Base-by-base conservation (phyloP, 495 filamentous ascomycete genomes). In the Patellaria atrata region DNA sequence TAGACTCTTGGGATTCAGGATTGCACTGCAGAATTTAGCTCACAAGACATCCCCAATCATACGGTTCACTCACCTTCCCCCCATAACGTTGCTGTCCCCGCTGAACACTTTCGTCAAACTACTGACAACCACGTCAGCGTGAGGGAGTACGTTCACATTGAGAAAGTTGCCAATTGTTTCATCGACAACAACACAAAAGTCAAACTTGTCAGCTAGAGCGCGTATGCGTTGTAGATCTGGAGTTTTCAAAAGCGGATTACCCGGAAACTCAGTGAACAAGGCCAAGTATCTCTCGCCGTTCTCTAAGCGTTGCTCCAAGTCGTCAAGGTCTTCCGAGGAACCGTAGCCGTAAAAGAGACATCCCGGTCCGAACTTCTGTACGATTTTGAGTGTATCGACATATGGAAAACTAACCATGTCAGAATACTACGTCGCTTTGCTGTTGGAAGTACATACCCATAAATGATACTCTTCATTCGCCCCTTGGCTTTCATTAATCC, bases 71-170 rank as follows among this genome's bases (percentile, higher is more conserved):
- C 38, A 69, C 65, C 65, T 76, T 35, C 89, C 89, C 43, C 85
- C 89, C 89, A 96, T 94, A 33, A 97, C 89, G 57, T 97, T 96
- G 55, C 82, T 83, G 55, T 93, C 87, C 19, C 89, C 89, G 37
- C 82, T 91, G 58, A 97, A 97, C 30, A 94, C 77, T 57, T 97
- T 97, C 3, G 89, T 94, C 35, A 97, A 65, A 46, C 82, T 92
- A 62, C 79, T 89, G 32, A 87, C 87, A 12, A 93, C 82, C 10
- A 94, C 67, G 57, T 97, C 89, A 30, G 82, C 82, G 51, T 77
- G 77, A 1, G 74, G 82, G 2, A 97, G 68, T 2, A 96, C 81
- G 52, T 94, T 79, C 38, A 97, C 77, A 46, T 97, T 97, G 37
- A 93, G 68, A 44, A 94, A 92, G 35, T 87, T 97, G 44, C 89